A percentile compares a stretch with the other conserved stretches of the same genome.
These are phyloP conservation scores for Exophiala oligosperma DNA, from an alignment of 2,329 filamentous ascomycete species.

Conservation along the genomic window DNA sequence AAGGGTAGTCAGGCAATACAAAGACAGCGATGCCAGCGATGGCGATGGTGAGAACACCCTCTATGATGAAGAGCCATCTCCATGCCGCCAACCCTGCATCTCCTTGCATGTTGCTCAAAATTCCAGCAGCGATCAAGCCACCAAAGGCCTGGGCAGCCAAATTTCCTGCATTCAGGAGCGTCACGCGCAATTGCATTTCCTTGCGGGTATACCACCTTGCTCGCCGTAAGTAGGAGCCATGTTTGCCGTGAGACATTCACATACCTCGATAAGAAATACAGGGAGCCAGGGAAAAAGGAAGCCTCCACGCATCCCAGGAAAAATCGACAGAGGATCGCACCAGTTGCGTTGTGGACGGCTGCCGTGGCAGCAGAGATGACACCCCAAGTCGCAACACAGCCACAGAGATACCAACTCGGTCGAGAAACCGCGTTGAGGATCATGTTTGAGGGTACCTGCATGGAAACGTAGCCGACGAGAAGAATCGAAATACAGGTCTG, in stretches of 20 bases:
- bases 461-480: constrained; percentile 30
- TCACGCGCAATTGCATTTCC: constrained; percentile 57
- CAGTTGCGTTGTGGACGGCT: constrained; percentile 41
- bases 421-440: constrained; percentile 34
- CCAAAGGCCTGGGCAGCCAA: constrained; percentile 62
- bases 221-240: constrained; percentile 1
- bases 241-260: not conserved
- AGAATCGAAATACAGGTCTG: constrained; percentile 35
- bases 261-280: not conserved
- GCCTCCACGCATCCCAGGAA: constrained; percentile 40
- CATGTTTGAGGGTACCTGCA: constrained; percentile 30
- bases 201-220: constrained; percentile 55
- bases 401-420: constrained; percentile 47
- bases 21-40: constrained; percentile 41
- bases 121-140: constrained; percentile 58
- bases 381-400: constrained; percentile 37
- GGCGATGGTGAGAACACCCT: constrained; percentile 49
- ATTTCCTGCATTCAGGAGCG: constrained; percentile 59
- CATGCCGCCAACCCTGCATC: constrained; percentile 56
- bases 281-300: constrained; percentile 42
- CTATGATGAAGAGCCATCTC: constrained; percentile 61
- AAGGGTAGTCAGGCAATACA: constrained; percentile 66
- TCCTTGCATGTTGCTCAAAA: constrained; percentile 60
- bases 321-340: constrained; percentile 43
- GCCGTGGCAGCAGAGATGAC: constrained; percentile 36